phyloP scores from a whole-genome alignment of 345 rosid genomes.

The Sonneratia caseolaris region DNA sequence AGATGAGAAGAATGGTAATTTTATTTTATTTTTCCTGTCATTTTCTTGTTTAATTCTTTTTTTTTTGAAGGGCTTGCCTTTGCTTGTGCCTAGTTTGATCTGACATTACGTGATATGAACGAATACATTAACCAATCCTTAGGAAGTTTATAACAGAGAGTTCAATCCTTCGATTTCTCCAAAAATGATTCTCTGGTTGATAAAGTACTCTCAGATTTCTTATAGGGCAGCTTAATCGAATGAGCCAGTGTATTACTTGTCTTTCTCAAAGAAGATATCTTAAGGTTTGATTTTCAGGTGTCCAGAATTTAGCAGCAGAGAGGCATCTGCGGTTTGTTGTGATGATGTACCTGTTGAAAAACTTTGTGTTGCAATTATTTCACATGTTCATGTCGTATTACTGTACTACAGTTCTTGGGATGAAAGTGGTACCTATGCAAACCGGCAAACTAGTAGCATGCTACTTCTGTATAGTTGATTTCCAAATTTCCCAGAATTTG shows the following conservation, averaged over 20 bases:
- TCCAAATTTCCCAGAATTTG: neutral
- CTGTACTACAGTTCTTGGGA: neutral
- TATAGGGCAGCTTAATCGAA: neutral
- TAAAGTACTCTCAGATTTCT: neutral
- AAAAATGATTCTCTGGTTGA: neutral
- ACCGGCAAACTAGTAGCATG: too few relatives aligned
- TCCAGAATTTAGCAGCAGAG: neutral
- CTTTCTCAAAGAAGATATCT: neutral
- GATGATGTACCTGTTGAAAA: neutral
- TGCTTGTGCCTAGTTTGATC: neutral
- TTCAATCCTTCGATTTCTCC: neutral
- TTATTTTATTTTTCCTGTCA: neutral
- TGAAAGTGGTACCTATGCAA: neutral
- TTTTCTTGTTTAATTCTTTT: neutral
- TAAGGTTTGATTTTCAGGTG: neutral
- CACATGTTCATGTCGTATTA: neutral
- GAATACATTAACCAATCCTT: neutral
- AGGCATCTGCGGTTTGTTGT: neutral
- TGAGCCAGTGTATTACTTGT: neutral
- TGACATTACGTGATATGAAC: neutral
- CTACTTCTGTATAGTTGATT: neutral
- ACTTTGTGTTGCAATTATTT: neutral
- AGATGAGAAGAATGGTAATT: conserved; percentile 16
- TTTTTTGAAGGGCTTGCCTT: neutral
- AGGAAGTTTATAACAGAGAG: neutral